Percentiles rank a stretch among this genome's conserved stretches.
phyloP scores from a whole-genome alignment of 148 eudicot genomes.

The Arctostaphylos glauca region DNA sequence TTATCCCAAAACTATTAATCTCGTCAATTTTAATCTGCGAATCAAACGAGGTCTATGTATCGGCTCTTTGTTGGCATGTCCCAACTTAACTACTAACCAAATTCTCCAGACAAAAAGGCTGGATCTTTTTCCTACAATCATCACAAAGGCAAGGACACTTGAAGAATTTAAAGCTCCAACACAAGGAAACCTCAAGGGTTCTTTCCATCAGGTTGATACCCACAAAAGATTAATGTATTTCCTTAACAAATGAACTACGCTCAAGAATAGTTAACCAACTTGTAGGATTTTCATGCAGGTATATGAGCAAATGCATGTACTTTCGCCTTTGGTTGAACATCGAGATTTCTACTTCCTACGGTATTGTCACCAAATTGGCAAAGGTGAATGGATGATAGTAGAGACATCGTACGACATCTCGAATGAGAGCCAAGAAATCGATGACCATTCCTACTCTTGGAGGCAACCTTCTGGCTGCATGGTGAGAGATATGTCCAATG shows the following conservation, averaged over 20 bases:
- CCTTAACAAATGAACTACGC: background rate
- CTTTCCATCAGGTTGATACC: constrained; percentile 43
- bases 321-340: constrained; percentile 44
- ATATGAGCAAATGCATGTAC: constrained; percentile 42
- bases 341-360: constrained; percentile 45
- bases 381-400: constrained; percentile 39
- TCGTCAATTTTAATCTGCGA: too few species aligned
- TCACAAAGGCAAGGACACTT: constrained; percentile 34
- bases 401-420: constrained; percentile 42
- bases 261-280: background rate
- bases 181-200: constrained; percentile 26
- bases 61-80: background rate
- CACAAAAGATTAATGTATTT: background rate
- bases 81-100: background rate
- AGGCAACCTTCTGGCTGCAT: constrained; percentile 62
- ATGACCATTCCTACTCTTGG: constrained; percentile 33
- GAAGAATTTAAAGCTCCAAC: constrained; percentile 33
- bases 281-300: constrained; percentile 32
- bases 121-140: constrained; percentile 46
- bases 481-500: constrained; percentile 39
- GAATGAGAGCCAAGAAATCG: constrained; percentile 11
- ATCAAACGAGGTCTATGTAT: too few species aligned
- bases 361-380: constrained; percentile 34
- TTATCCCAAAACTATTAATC: too few species aligned
- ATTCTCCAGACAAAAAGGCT: constrained; percentile 46